phyloP scores from a whole-genome alignment of 148 eudicot genomes.

The Camellia lanceoleosa region DNA sequence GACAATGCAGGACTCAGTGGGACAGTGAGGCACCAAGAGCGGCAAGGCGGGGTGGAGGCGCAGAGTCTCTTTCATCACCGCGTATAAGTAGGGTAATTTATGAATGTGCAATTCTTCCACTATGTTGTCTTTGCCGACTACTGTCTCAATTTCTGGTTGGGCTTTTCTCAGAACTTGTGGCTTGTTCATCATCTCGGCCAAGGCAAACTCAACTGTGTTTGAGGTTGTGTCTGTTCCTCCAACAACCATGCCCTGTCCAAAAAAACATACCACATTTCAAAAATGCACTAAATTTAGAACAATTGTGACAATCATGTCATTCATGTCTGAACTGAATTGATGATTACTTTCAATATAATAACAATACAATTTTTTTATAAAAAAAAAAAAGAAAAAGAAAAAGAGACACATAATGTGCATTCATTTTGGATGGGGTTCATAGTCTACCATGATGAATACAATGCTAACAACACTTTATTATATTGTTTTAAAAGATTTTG shows the following conservation, averaged over 20 bases:
- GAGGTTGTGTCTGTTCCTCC: conserved; percentile 40
- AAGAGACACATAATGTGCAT: too few species aligned
- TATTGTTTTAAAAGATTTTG: too few species aligned
- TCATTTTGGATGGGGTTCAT: too few species aligned
- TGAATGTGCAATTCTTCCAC: conserved; percentile 21
- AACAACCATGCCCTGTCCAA: conserved; percentile 18
- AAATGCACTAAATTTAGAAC: too few species aligned
- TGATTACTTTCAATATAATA: too few species aligned
- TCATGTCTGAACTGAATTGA: too few species aligned
- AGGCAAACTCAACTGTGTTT: conserved; percentile 1
- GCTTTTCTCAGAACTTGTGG: conserved; percentile 7
- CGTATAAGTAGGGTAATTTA: not conserved
- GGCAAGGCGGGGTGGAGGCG: conserved; percentile 56
- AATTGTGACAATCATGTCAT: too few species aligned
- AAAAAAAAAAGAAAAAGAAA: too few species aligned
- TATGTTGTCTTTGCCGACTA: conserved; percentile 11
- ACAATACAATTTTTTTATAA: too few species aligned
- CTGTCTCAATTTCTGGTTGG: conserved; percentile 9
- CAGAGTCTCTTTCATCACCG: conserved; percentile 37
- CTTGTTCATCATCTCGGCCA: conserved; percentile 12
- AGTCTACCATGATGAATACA: too few species aligned
- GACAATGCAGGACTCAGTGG: conserved; percentile 33
- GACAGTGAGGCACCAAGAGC: conserved; percentile 46
- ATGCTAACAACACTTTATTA: too few species aligned
- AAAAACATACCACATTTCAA: too few species aligned